A percentile compares a stretch with the other conserved stretches of the same genome.
These are phyloP conservation scores for Centaurea solstitialis DNA, from an alignment of 129 eudicot genomes.

Conservation along the genomic window DNA sequence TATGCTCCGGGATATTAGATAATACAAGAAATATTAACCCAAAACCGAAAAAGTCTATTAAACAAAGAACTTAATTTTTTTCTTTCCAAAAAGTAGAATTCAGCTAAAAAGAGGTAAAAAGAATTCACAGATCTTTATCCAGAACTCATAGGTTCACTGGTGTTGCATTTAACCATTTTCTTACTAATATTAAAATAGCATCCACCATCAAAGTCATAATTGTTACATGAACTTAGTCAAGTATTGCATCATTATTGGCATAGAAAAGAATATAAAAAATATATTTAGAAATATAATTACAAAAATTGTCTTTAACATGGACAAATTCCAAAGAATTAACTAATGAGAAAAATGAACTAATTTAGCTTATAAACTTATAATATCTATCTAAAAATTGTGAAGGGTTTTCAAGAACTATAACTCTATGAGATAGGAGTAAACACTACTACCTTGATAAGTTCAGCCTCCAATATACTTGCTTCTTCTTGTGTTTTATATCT, in stretches of 20 bases:
- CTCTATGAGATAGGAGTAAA: constrained; percentile 46
- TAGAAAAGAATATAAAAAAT: constrained; percentile 8
- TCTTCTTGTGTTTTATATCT: constrained; percentile 12
- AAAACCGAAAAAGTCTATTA: too few species aligned
- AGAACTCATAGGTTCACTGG: too few species aligned
- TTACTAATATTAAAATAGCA: too few species aligned
- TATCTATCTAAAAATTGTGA: constrained; percentile 53
- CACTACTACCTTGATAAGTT: neutral
- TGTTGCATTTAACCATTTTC: too few species aligned
- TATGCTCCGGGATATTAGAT: too few species aligned
- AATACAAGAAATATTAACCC: too few species aligned
- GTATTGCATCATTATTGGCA: neutral
- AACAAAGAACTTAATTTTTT: too few species aligned
- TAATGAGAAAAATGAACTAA: constrained; percentile 25
- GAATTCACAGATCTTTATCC: too few species aligned
- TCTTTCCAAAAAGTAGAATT: too few species aligned
- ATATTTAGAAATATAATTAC: neutral
- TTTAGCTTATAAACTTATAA: neutral
- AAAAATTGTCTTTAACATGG: neutral
- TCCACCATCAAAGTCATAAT: too few species aligned
- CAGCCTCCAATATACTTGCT: constrained; percentile 46
- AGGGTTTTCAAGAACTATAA: constrained; percentile 58
- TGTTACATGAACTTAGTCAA: too few species aligned
- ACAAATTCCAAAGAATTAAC: neutral
- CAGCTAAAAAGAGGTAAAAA: too few species aligned